Evolutionary conservation across 164 flowering plant genomes (phyloP).

Genomic region (Euptelea pleiosperma): DNA sequence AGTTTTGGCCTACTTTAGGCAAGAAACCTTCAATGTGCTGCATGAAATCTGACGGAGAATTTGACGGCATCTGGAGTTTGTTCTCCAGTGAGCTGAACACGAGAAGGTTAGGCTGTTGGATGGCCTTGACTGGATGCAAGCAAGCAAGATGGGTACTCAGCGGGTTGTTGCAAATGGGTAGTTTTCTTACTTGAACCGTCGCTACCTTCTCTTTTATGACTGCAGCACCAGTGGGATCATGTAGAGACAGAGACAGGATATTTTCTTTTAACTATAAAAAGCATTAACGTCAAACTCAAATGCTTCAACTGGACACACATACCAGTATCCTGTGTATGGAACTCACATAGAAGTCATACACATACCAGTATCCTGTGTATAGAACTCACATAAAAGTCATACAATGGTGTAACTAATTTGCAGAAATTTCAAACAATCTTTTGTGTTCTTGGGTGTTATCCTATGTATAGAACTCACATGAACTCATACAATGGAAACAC

Average conservation of each 20-base stretch:
- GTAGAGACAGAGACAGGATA: constrained; percentile 6
- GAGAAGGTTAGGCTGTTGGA: constrained; percentile 21
- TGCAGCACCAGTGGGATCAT: constrained; percentile 71
- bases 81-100: constrained; percentile 64
- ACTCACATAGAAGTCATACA: no score
- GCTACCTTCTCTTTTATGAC: constrained; percentile 57
- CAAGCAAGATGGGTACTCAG: constrained; percentile 46
- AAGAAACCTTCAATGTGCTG: constrained; percentile 33
- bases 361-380: no score
- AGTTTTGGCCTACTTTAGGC: constrained; percentile 32
- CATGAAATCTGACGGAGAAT: constrained; percentile 14
- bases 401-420: no score
- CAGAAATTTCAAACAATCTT: no score
- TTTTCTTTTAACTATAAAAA: no score
- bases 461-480: no score
- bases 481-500: no score
- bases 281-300: no score
- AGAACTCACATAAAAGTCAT: no score
- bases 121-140: constrained; percentile 43
- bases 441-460: no score
- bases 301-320: no score
- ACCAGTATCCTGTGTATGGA: no score
- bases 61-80: constrained; percentile 39
- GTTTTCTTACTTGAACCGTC: constrained; percentile 37
- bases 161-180: constrained; percentile 54